These are phyloP conservation scores for Davidsoniella eucalypti DNA, from an alignment of 2,329 filamentous ascomycete species.

Conservation along the genomic window DNA sequence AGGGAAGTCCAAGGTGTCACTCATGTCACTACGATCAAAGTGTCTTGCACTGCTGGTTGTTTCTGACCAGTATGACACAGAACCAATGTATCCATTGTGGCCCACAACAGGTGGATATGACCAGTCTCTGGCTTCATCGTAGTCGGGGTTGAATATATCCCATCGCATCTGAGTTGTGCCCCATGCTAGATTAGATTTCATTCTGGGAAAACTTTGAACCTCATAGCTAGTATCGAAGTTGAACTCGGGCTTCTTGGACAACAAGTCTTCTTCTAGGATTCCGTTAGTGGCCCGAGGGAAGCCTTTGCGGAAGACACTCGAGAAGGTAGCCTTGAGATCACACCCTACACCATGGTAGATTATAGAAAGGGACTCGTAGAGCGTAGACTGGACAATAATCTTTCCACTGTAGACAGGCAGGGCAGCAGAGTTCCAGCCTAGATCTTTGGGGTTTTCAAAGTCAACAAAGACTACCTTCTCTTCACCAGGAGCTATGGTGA, in stretches of 20 bases:
- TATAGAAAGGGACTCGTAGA: slow-evolving; percentile 25
- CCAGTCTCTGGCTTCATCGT: slow-evolving; percentile 23
- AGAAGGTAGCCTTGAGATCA: slow-evolving; percentile 2
- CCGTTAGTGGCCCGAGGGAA: not conserved
- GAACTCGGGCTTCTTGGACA: not conserved
- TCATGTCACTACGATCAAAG: too few relatives aligned
- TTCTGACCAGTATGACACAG: slow-evolving; percentile 13
- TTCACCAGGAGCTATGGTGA: slow-evolving; percentile 18
- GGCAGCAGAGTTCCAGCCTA: slow-evolving; percentile 16
- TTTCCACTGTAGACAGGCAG: slow-evolving; percentile 29
- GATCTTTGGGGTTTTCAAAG: slow-evolving; percentile 15
- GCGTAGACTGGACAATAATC: slow-evolving; percentile 23
- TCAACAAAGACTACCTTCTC: slow-evolving; percentile 14
- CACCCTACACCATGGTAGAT: slow-evolving; percentile 21
- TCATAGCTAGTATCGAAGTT: slow-evolving; percentile 11
- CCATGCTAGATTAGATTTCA: slow-evolving; percentile 18
- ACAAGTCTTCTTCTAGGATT: not conserved
- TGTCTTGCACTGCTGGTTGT: too few relatives aligned
- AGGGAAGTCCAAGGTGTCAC: slow-evolving; percentile 16
- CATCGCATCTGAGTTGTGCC: slow-evolving; percentile 22
- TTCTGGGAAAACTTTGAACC: slow-evolving; percentile 14
- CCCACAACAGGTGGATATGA: slow-evolving; percentile 25
- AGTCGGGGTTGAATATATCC: slow-evolving; percentile 25
- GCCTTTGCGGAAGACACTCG: slow-evolving; percentile 5
- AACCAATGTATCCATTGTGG: slow-evolving; percentile 24